Evolutionary conservation across 257 asterid genomes (phyloP).

Genomic region (Leonotis leonurus): DNA sequence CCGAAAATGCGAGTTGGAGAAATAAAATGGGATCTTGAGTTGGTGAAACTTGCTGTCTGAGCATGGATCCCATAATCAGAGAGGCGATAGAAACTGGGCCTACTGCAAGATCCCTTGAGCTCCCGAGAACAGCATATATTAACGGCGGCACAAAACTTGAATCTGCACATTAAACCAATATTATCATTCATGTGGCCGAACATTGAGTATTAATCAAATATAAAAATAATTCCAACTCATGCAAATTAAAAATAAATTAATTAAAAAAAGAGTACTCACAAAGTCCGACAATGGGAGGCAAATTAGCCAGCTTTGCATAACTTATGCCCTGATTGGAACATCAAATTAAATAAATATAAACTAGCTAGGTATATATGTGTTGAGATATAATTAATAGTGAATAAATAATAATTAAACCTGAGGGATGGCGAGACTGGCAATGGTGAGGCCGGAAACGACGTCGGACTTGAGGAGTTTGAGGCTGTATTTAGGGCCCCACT

Average conservation of each 20-base stretch:
- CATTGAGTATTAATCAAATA: no score
- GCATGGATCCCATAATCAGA: conserved; percentile 70
- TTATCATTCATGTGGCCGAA: no score
- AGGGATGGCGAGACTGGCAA: conserved; percentile 91
- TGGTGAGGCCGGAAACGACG: conserved; percentile 84
- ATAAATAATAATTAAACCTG: no score
- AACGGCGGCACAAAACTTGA: conserved; percentile 90
- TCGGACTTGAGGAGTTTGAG: conserved; percentile 65
- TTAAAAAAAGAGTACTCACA: conserved; percentile 34
- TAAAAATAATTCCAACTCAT: no score
- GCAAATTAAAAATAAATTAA: no score
- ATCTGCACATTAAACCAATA: no score
- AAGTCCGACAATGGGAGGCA: conserved; percentile 88
- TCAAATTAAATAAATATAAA: no score
- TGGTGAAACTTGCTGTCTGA: conserved; percentile 66
- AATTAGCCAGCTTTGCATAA: conserved; percentile 78
- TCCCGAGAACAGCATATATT: conserved; percentile 77
- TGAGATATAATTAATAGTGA: no score
- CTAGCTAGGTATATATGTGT: no score
- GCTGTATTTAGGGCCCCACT: conserved; percentile 69
- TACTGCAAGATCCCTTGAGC: conserved; percentile 88
- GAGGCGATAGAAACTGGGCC: conserved; percentile 91
- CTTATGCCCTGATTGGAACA: conserved; percentile 86
- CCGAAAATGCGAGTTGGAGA: conserved; percentile 71
- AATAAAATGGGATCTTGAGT: conserved; percentile 49